Percentiles rank a stretch among this genome's conserved stretches.
Conservation (phyloP, 768 basidiomycete genomes). For the Lepiota venenata region DNA sequence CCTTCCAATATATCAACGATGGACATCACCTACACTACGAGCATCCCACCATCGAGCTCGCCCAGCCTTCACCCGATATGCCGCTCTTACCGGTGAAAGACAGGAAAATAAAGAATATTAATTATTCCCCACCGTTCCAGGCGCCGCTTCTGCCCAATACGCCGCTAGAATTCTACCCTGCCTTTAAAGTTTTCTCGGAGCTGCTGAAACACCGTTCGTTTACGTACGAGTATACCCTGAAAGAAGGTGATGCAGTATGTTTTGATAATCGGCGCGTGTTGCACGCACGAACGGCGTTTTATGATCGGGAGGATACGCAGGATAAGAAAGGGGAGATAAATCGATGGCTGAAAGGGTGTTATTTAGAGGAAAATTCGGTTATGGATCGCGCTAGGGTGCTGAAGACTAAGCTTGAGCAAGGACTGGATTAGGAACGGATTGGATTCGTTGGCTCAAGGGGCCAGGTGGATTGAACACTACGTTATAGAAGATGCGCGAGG, state of each 20-base stretch:
- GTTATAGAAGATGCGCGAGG: too few relatives aligned
- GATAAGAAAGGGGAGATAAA: conserved; percentile 45
- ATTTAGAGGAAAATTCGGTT: conserved; percentile 63
- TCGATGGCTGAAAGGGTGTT: conserved; percentile 92
- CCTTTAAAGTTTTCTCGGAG: conserved; percentile 57
- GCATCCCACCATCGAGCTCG: conserved; percentile 77
- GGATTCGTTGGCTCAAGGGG: too few relatives aligned
- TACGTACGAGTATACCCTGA: conserved; percentile 60
- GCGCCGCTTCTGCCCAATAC: conserved; percentile 64
- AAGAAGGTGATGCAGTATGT: conserved; percentile 81
- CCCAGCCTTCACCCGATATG: conserved; percentile 15
- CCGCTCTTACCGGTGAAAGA: conserved; percentile 11
- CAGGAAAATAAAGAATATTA: conserved; percentile 57
- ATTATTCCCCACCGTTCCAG: conserved; percentile 96
- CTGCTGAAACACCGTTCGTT: conserved; percentile 50
- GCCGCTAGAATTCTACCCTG: conserved; percentile 54
- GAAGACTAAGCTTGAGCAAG: conserved; percentile 26
- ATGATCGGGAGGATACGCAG: conserved; percentile 29
- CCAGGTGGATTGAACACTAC: too few relatives aligned
- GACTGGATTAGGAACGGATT: too few relatives aligned
- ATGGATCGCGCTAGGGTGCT: conserved; percentile 59
- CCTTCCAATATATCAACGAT: conserved; percentile 90
- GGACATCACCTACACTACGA: conserved; percentile 73
- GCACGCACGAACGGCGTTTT: conserved; percentile 84
- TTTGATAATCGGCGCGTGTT: conserved; percentile 92